Base-by-base conservation (phyloP, 768 basidiomycete genomes). In the Leccinellum luteum region DNA sequence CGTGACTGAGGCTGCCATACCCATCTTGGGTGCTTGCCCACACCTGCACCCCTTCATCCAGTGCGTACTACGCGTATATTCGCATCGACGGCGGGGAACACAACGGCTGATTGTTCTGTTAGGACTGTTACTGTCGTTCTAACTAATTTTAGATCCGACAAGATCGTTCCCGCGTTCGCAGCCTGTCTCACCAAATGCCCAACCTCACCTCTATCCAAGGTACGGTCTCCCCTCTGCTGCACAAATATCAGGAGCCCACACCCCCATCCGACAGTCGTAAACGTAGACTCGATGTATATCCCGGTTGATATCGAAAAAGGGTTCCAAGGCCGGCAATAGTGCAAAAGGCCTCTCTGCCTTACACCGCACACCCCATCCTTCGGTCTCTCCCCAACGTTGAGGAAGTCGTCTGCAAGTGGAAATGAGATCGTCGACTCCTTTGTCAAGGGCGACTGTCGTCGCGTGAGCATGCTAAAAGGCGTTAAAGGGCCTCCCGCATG, bases 161-260 rank as follows among this genome's bases (percentile, higher is more conserved):
- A 66, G 19, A 48, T 60, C 14, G 19, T 54, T 27, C 51, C 50
- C 5, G 54, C 25, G 15, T 48, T 69, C 27, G 61, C 47, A 45
- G 34, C 43, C 17, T 54, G 53, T 44, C 59, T 58, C 10, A 41
- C 45, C 47, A 25, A 7, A 7, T 53, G 3, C 53, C 61, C 28
- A 63, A 61, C 15, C 54, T 64, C n/a, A 21, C 53, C 5, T n/a
- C 48, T 17, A 51, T 58, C 10, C 59, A 66, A 55, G 47, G 65
- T 55, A 13, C 45, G 4, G 6, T 47, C 23, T 14, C 4, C 14
- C 25, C 8, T 47, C 15, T 27, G n/a, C 15, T 47, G 41, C 19
- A 47, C 25, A 25, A 15, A 15, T 4, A 7, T 47, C 27, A 12
- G 2, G 45, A 25, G 41, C 41, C 19, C 41, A 43, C 19, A 15